A percentile compares a stretch with the other conserved stretches of the same genome.
Conservation (phyloP, 2,329 filamentous ascomycete species). For the Pseudopithomyces maydicus region DNA sequence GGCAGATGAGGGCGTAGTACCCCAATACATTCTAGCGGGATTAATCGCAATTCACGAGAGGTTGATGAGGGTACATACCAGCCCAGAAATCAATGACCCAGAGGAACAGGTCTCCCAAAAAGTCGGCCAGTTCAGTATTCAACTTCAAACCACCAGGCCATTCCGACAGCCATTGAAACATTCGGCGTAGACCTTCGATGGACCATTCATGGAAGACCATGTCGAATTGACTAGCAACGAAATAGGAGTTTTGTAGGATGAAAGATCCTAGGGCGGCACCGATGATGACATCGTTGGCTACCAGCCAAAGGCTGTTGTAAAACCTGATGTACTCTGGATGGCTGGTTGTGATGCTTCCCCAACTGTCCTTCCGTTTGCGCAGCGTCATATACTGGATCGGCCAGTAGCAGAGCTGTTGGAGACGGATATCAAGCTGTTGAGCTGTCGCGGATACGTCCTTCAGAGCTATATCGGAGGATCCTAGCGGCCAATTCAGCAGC, state of each 20-base stretch:
- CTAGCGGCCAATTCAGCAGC: constrained; percentile 82
- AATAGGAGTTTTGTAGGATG: constrained; percentile 90
- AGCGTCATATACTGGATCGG: constrained; percentile 94
- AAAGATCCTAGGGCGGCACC: constrained; percentile 95
- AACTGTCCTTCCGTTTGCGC: constrained; percentile 85
- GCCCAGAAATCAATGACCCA: constrained; percentile 99
- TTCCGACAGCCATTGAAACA: constrained; percentile 94
- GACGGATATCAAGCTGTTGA: constrained; percentile 93
- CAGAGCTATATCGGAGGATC: constrained; percentile 75
- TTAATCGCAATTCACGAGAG: constrained; percentile 9
- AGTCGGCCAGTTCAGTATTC: constrained; percentile 90
- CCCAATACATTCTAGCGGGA: constrained; percentile 69
- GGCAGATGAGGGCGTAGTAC: constrained; percentile 81
- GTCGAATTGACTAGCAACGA: constrained; percentile 81
- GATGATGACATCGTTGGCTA: constrained; percentile 98
- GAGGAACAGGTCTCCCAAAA: constrained; percentile 91
- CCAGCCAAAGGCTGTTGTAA: constrained; percentile 98
- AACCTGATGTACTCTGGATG: constrained; percentile 99
- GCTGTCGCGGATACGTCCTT: constrained; percentile 97
- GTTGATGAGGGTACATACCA: constrained; percentile 57
- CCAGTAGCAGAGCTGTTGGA: constrained; percentile 99
- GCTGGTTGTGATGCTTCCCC: constrained; percentile 93
- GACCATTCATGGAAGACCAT: constrained; percentile 79
- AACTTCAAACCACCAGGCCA: constrained; percentile 95
- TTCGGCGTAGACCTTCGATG: constrained; percentile 82